Conservation (phyloP, 164 flowering plant species). For the Stephania yunnanensis region DNA sequence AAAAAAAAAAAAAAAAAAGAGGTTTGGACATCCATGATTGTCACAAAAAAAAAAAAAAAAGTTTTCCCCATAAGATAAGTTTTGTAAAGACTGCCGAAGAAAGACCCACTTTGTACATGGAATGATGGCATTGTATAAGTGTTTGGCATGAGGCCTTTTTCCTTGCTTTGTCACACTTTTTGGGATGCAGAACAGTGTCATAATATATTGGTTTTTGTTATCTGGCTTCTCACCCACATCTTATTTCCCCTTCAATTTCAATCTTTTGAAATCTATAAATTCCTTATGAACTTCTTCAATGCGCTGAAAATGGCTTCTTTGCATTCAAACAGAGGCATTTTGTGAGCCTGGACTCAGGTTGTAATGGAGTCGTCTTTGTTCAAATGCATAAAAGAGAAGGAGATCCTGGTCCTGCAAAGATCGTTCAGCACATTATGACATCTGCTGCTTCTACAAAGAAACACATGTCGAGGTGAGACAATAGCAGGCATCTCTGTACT, state of each 20-base stretch:
- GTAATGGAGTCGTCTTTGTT: conserved; percentile 79
- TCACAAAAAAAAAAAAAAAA: too few species aligned
- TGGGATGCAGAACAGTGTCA: too few species aligned
- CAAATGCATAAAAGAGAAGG: conserved; percentile 81
- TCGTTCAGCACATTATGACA: conserved; percentile 76
- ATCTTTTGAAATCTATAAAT: not conserved
- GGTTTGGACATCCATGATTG: not conserved
- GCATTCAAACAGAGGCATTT: conserved; percentile 67
- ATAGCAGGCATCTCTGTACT: not conserved
- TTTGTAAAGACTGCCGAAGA: too few species aligned
- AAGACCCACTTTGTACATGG: too few species aligned
- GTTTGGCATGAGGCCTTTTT: too few species aligned
- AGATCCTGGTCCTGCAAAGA: conserved; percentile 63
- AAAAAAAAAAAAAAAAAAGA: too few species aligned
- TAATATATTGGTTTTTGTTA: too few species aligned
- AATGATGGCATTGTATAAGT: too few species aligned
- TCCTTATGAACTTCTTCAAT: not conserved
- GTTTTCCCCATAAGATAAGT: too few species aligned
- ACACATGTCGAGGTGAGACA: conserved; percentile 75
- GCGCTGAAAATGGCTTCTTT: conserved; percentile 16
- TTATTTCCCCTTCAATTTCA: not conserved
- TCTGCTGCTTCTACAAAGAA: conserved; percentile 71
- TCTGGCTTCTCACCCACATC: too few species aligned
- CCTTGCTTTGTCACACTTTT: too few species aligned
- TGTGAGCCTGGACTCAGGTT: conserved; percentile 74